Conservation (phyloP, 768 basidiomycete species). For the Cystofilobasidium ferigula region DNA sequence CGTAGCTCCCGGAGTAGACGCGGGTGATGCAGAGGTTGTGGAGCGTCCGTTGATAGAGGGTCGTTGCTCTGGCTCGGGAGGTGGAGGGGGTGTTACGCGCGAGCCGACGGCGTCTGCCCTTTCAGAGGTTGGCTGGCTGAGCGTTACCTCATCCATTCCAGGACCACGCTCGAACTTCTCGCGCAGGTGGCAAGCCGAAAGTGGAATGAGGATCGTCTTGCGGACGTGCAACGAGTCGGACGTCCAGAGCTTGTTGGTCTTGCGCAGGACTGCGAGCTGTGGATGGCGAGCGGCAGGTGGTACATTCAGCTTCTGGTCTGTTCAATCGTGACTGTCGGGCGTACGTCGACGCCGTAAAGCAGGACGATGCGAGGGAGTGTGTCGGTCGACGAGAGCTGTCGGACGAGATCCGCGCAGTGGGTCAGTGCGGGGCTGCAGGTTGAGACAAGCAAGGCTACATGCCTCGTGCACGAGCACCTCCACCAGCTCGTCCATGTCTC, state of each 20-base stretch:
- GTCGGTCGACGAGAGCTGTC: constrained; percentile 56
- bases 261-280: constrained; percentile 58
- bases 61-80: not conserved
- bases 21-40: too few relatives aligned
- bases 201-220: constrained; percentile 65
- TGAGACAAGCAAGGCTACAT: constrained; percentile 6
- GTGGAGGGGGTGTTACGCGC: not conserved
- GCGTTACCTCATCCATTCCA: constrained; percentile 11
- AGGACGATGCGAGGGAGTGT: constrained; percentile 78
- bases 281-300: too few relatives aligned
- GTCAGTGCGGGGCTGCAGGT: too few relatives aligned
- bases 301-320: too few relatives aligned
- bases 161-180: constrained; percentile 17
- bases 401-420: not conserved
- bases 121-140: not conserved
- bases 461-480: constrained; percentile 41
- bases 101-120: not conserved
- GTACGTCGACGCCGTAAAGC: constrained; percentile 71
- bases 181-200: constrained; percentile 35
- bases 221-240: constrained; percentile 86
- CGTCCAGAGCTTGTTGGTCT: constrained; percentile 85
- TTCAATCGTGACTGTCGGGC: too few relatives aligned
- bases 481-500: constrained; percentile 29
- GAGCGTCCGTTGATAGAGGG: too few relatives aligned
- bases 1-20: too few relatives aligned